Evolutionary conservation across 352 stramenopile species (phyloP).

Genomic region (Globisporangium abappressorium): DNA sequence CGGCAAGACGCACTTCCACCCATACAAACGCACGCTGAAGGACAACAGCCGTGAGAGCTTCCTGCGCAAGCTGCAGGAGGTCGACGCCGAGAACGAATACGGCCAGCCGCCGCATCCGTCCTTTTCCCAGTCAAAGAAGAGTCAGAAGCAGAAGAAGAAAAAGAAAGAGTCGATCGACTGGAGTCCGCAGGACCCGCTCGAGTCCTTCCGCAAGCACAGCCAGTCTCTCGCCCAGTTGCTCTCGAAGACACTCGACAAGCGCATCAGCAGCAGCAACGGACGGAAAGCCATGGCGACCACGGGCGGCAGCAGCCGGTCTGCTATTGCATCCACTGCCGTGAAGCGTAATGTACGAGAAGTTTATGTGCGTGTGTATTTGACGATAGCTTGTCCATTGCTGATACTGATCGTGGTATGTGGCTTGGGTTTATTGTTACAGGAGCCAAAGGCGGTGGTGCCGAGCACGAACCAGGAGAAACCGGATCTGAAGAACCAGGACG

Average conservation of each 20-base stretch:
- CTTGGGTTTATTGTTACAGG: neutral
- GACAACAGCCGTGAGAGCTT: conserved; percentile 37
- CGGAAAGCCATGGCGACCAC: conserved; percentile 1
- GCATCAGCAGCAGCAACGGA: conserved; percentile 12
- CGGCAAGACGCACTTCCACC: conserved; percentile 7
- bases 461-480: conserved; percentile 11
- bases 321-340: neutral
- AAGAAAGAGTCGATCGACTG: conserved; percentile 7
- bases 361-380: neutral
- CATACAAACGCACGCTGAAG: conserved; percentile 9
- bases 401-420: neutral
- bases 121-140: conserved; percentile 19
- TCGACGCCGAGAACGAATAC: conserved; percentile 46
- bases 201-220: conserved; percentile 26
- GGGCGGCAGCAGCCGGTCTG: conserved; percentile 3
- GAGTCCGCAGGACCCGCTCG: conserved; percentile 32
- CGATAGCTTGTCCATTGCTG: neutral
- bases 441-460: neutral
- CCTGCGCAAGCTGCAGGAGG: conserved; percentile 35
- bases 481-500: conserved; percentile 27
- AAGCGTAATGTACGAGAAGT: conserved; percentile 4
- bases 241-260: conserved; percentile 29
- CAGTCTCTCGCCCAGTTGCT: conserved; percentile 35
- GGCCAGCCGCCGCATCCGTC: conserved; percentile 4
- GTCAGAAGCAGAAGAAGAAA: conserved; percentile 24